phyloP scores from a whole-genome alignment of 148 eudicot genomes.

The Vaccinium darrowii region DNA sequence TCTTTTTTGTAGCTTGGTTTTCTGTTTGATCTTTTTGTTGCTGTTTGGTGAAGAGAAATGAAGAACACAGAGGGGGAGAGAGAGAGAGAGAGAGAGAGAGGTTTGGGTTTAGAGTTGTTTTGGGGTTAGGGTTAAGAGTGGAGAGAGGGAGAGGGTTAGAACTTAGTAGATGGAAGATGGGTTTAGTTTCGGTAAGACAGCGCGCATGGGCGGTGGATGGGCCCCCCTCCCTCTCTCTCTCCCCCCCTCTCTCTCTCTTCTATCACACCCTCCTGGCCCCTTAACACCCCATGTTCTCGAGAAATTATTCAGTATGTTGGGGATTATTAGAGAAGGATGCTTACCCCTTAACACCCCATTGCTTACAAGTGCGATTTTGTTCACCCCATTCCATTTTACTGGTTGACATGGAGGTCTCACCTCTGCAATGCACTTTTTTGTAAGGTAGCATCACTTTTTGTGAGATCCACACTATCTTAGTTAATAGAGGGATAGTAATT shows the following conservation, averaged over 20 bases:
- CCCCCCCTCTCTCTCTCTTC: background rate
- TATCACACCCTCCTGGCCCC: background rate
- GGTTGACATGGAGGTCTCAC: too few species aligned
- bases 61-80: conserved; percentile 2
- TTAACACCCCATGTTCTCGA: conserved; percentile 12
- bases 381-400: too few species aligned
- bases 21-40: background rate
- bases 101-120: background rate
- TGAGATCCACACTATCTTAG: too few species aligned
- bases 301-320: background rate
- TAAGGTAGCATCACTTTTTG: too few species aligned
- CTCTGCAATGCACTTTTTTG: too few species aligned
- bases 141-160: conserved; percentile 14
- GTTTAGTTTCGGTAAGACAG: conserved; percentile 24
- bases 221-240: conserved; percentile 18
- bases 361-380: too few species aligned
- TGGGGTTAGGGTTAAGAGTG: conserved; percentile 48
- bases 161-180: conserved; percentile 1
- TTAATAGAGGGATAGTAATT: too few species aligned
- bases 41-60: conserved; percentile 24
- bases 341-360: background rate
- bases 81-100: conserved; percentile 25
- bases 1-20: conserved; percentile 10
- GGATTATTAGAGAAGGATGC: background rate
- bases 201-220: conserved; percentile 42